phyloP scores from a whole-genome alignment of 2,329 filamentous ascomycete genomes.

The Pseudogymnoascus sp. region DNA sequence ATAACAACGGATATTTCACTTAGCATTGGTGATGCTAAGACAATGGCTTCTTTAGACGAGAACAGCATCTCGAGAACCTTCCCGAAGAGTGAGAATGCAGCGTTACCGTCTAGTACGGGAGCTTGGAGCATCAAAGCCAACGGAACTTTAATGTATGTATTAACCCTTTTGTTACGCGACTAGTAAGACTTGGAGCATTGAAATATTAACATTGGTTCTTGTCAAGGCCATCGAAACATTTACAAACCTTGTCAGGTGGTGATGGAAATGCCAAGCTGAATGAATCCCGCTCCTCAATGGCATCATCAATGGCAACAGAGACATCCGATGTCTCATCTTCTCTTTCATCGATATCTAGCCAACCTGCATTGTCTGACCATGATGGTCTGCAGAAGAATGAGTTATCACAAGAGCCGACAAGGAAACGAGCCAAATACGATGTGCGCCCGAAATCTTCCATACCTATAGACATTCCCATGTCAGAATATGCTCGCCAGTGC shows the following conservation, averaged over 20 bases:
- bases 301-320: constrained; percentile 48
- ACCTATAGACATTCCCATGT: constrained; percentile 60
- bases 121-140: background rate
- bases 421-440: constrained; percentile 39
- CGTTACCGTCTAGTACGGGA: background rate
- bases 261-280: constrained; percentile 22
- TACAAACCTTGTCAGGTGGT: constrained; percentile 3
- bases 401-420: constrained; percentile 23
- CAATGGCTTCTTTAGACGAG: background rate
- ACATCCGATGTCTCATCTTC: constrained; percentile 39
- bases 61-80: background rate
- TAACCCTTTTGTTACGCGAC: background rate
- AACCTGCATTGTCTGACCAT: constrained; percentile 52
- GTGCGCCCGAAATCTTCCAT: constrained; percentile 76
- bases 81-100: constrained; percentile 6
- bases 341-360: constrained; percentile 49
- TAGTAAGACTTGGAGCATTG: background rate
- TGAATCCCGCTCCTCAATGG: constrained; percentile 35
- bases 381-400: constrained; percentile 28
- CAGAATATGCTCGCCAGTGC: constrained; percentile 85
- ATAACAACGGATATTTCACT: constrained; percentile 1
- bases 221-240: constrained; percentile 4
- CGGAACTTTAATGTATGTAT: background rate
- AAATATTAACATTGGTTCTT: background rate
- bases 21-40: background rate